Base-by-base conservation (phyloP, 768 basidiomycete species). In the Pulveroboletus sp. region DNA sequence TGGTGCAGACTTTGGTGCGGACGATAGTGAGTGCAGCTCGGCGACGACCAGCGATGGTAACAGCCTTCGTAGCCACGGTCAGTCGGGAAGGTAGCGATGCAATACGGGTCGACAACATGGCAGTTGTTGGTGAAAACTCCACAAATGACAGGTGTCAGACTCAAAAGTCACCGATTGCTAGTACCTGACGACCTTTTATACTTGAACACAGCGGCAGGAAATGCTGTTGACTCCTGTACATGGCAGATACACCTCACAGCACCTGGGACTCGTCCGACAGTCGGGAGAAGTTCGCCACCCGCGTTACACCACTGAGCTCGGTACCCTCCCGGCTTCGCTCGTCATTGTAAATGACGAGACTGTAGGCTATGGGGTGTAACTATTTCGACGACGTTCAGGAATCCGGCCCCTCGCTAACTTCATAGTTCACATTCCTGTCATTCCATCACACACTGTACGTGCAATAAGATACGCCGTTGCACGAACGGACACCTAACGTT, bases 1-100 rank as follows among this genome's bases (percentile, higher is more conserved):
- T 71, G 45, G 68, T 60, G 22, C 67, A 66, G 31, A 52, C 56
- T 49, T 61, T 69, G 40, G 73, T 67, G 55, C 74, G 70, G 26
- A 77, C 66, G 17, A 69, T 73, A 1, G 64, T 69, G 17, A 71
- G 51, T 9, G 68, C 73, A 38, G 73, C 71, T 48, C 76, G 77
- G 42, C 67, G 63, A 17, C 62, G 55, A 37, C 69, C 62, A 35
- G 78, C 77, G 39, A 81, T 71, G 48, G 77, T 62, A 22, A 76
- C 63, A 37, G 76, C 76, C 49, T 76, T 78, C 35, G 72, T 69
- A 16, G 73, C 74, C 17, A 63, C 50, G 17, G 71, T 73, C 45
- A 68, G 30, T 30, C 67, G 58, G 43, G 57, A 58, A 27, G 59
- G 48, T 14, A 63, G 48, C 30, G 38, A 31, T 42, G 49, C 58